A percentile compares a stretch with the other conserved stretches of the same genome.
Evolutionary conservation across 768 basidiomycete species (phyloP).

Genomic region (Lentinula boryana): DNA sequence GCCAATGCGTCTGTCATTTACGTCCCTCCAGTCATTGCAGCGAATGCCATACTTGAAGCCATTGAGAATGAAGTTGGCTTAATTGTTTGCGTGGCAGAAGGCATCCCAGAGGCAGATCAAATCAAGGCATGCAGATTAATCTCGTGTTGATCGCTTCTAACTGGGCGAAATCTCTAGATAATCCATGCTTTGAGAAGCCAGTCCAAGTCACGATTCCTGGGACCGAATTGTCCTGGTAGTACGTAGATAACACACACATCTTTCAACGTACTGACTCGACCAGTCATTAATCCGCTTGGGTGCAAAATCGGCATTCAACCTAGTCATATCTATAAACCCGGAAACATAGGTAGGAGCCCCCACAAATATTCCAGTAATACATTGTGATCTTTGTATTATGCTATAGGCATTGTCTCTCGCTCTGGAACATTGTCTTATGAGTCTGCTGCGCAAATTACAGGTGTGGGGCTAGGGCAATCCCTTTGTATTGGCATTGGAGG

Average conservation of each 20-base stretch:
- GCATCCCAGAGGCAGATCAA: constrained; percentile 96
- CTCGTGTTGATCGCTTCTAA: too few species aligned
- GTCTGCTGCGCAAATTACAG: constrained; percentile 95
- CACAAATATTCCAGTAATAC: too few species aligned
- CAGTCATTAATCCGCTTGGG: constrained; percentile 89
- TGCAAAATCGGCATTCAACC: constrained; percentile 99
- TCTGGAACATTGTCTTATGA: constrained; percentile 97
- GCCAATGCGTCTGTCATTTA: constrained; percentile 96
- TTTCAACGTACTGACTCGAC: neutral
- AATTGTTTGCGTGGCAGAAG: constrained; percentile 98
- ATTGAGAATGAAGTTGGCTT: constrained; percentile 87
- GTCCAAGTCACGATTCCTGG: constrained; percentile 91
- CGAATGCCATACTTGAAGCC: constrained; percentile 96
- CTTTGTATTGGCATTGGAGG: constrained; percentile 97
- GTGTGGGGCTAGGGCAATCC: constrained; percentile 92
- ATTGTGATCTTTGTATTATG: too few species aligned
- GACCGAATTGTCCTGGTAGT: constrained; percentile 97
- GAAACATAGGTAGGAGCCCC: constrained; percentile 73
- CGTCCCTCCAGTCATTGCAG: constrained; percentile 94
- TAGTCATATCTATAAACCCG: constrained; percentile 94
- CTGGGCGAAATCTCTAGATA: constrained; percentile 42
- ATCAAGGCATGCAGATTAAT: constrained; percentile 43
- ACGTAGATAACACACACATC: constrained; percentile 7
- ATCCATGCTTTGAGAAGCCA: constrained; percentile 92
- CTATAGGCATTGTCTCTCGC: constrained; percentile 83